These are phyloP conservation scores for Secale cereale DNA, from an alignment of 176 grass and related monocot genomes.

Conservation along the genomic window DNA sequence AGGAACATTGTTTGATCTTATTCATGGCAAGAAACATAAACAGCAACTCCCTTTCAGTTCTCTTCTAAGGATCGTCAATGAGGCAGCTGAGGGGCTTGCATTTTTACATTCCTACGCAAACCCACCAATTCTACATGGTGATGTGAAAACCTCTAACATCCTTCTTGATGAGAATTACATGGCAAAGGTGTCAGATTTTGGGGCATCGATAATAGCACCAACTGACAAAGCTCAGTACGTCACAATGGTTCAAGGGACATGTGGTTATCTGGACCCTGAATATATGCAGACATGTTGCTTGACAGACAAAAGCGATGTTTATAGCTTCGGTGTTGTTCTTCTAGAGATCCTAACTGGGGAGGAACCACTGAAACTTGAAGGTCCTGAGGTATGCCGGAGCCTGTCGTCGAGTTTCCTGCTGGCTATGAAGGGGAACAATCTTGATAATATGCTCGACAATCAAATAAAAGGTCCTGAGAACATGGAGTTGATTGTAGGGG, in stretches of 20 bases:
- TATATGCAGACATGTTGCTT: conserved; percentile 18
- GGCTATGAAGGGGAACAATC: conserved; percentile 15
- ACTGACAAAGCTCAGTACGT: conserved; percentile 10
- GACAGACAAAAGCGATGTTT: conserved; percentile 18
- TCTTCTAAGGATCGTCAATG: background rate
- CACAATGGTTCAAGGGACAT: conserved; percentile 20
- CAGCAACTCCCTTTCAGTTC: background rate
- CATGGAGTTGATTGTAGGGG: background rate
- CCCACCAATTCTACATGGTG: conserved; percentile 19
- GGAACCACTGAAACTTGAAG: background rate
- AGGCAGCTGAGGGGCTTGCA: conserved; percentile 19
- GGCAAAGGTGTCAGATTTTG: conserved; percentile 19
- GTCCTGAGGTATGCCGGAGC: background rate
- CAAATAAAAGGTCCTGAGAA: background rate
- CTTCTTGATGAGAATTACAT: conserved; percentile 26
- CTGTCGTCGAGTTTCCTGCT: conserved; percentile 8
- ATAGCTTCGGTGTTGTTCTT: conserved; percentile 8
- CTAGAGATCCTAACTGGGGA: background rate
- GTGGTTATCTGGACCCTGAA: background rate
- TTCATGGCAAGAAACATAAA: background rate
- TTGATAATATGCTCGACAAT: background rate
- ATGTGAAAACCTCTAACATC: conserved; percentile 25
- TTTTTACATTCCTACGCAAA: conserved; percentile 26
- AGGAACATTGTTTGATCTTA: conserved; percentile 7
- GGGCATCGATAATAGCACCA: conserved; percentile 5